Conservation (phyloP, 108 stramenopile species). For the Stephanodiscus minutulus region DNA sequence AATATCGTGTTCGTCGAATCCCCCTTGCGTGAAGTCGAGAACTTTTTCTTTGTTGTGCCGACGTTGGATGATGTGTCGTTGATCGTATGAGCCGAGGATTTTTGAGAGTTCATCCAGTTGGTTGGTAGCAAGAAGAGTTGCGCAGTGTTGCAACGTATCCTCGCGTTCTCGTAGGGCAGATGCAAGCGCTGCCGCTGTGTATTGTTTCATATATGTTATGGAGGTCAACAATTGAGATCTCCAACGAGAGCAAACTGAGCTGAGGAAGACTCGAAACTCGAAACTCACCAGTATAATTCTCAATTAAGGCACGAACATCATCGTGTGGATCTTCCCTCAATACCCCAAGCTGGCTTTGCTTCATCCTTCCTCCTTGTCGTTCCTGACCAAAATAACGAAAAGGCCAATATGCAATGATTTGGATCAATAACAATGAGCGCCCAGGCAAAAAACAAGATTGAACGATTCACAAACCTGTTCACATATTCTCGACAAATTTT, state of each 20-base stretch:
- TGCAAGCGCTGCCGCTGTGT: constrained; percentile 78
- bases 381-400: constrained; percentile 48
- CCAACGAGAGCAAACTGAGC: neutral
- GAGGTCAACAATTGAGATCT: neutral
- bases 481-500: constrained; percentile 40
- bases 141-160: constrained; percentile 86
- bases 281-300: constrained; percentile 82
- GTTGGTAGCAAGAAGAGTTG: constrained; percentile 71
- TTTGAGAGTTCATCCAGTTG: constrained; percentile 62
- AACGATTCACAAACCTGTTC: constrained; percentile 36
- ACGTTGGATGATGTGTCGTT: constrained; percentile 59
- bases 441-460: neutral
- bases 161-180: constrained; percentile 92
- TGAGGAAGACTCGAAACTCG: neutral
- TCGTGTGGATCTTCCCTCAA: constrained; percentile 87
- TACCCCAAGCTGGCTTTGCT: constrained; percentile 68
- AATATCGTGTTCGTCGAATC: constrained; percentile 65
- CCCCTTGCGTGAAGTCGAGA: constrained; percentile 63
- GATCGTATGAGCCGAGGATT: constrained; percentile 80
- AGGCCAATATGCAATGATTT: neutral
- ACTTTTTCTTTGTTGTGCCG: constrained; percentile 51
- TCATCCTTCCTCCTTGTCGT: constrained; percentile 67
- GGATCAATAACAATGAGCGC: neutral
- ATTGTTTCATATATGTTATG: neutral
- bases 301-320: constrained; percentile 86